Conservation (phyloP, 2,329 filamentous ascomycete genomes). For the Rutstroemia sp. region DNA sequence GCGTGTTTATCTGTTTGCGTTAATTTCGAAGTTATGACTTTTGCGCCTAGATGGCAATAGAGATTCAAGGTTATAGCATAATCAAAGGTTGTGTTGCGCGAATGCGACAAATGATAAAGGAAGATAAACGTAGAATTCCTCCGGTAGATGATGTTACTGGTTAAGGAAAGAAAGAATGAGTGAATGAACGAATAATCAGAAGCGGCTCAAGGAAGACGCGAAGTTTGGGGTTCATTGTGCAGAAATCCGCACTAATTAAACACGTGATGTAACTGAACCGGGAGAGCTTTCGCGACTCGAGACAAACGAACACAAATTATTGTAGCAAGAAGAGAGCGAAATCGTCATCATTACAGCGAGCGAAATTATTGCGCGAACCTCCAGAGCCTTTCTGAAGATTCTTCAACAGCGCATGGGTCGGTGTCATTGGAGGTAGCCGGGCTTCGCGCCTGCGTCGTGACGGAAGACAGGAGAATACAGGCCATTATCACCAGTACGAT, state of each 20-base stretch:
- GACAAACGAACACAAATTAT: conserved; percentile 6
- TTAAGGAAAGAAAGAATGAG: not conserved
- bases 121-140: not conserved
- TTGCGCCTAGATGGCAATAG: not conserved
- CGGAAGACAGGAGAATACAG: conserved; percentile 16
- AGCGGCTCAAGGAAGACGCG: conserved; percentile 5
- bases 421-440: conserved; percentile 20
- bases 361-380: conserved; percentile 3
- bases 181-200: not conserved
- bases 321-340: not conserved
- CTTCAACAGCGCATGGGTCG: conserved; percentile 21
- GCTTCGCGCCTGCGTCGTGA: conserved; percentile 28
- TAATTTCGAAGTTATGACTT: not conserved
- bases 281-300: conserved; percentile 9
- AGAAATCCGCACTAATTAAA: not conserved
- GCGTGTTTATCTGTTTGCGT: not conserved
- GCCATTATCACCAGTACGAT: conserved; percentile 8
- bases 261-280: conserved; percentile 4
- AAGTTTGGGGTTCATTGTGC: conserved; percentile 3
- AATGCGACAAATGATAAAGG: not conserved
- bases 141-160: not conserved
- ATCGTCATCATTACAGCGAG: conserved; percentile 10
- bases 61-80: not conserved
- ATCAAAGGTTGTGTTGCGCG: not conserved
- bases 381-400: not conserved